Conservation (phyloP, 2,329 filamentous ascomycete species). For the Colletotrichum incanum region DNA sequence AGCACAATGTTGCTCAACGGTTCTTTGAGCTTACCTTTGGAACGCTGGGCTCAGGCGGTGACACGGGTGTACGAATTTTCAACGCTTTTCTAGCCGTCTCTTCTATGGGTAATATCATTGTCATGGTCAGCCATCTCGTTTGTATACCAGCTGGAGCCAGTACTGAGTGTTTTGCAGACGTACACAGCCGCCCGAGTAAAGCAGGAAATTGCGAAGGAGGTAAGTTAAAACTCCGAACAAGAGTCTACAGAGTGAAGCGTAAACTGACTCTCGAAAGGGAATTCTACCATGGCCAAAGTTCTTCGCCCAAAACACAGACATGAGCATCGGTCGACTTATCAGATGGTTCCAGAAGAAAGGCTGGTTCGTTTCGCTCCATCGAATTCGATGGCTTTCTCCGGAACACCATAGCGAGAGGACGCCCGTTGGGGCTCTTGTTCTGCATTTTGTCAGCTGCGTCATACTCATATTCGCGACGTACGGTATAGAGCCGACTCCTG, state of each 20-base stretch:
- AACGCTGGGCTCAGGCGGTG: constrained; percentile 47
- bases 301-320: constrained; percentile 59
- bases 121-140: constrained; percentile 53
- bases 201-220: constrained; percentile 73
- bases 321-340: constrained; percentile 53
- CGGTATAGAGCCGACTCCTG: constrained; percentile 45
- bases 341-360: constrained; percentile 51
- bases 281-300: constrained; percentile 66
- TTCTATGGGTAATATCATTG: constrained; percentile 70
- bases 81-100: constrained; percentile 68
- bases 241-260: no score
- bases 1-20: constrained; percentile 48
- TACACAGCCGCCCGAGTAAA: constrained; percentile 71
- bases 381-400: constrained; percentile 51
- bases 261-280: constrained; percentile 49
- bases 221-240: neutral
- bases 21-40: constrained; percentile 55
- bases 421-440: constrained; percentile 53
- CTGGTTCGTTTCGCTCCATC: constrained; percentile 49
- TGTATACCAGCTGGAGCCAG: no score
- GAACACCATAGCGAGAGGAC: constrained; percentile 56
- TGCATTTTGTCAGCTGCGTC: constrained; percentile 54
- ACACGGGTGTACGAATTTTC: constrained; percentile 56
- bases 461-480: constrained; percentile 55
- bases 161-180: constrained; percentile 51